Percentiles rank a stretch among this genome's conserved stretches.
These are phyloP conservation scores for Chlamydomonas urium DNA, from an alignment of 139 green algal genomes.

Conservation along the genomic window DNA sequence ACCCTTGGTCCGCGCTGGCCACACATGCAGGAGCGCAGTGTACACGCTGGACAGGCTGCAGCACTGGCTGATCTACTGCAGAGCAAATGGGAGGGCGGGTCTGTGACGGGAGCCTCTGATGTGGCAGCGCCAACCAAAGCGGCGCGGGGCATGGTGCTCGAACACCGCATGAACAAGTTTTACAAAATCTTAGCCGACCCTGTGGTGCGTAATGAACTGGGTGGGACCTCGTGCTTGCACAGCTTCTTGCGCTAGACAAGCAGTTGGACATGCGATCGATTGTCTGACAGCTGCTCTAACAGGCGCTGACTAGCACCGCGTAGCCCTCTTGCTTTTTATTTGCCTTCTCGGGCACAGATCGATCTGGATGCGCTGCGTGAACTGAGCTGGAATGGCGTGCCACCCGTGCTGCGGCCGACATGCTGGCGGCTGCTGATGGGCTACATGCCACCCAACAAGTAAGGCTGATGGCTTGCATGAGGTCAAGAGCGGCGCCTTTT, in stretches of 20 bases:
- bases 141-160: slow-evolving; percentile 20
- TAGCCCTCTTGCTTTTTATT: background rate
- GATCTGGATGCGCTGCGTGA: slow-evolving; percentile 83
- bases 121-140: too few species aligned
- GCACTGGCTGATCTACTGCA: too few species aligned
- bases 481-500: too few species aligned
- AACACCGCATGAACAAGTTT: slow-evolving; percentile 67
- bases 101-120: too few species aligned
- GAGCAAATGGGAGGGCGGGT: too few species aligned
- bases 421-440: slow-evolving; percentile 93
- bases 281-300: background rate
- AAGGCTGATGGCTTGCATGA: background rate
- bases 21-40: too few species aligned
- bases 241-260: background rate
- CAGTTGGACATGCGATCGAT: background rate
- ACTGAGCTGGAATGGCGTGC: slow-evolving; percentile 87
- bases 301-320: background rate
- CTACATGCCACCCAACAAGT: slow-evolving; percentile 84
- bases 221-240: background rate
- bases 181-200: slow-evolving; percentile 52
- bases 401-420: slow-evolving; percentile 64
- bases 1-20: background rate
- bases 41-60: too few species aligned
- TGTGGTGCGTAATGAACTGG: slow-evolving; percentile 32
- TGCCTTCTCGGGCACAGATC: slow-evolving; percentile 40